phyloP scores from a whole-genome alignment of 306 rosid genomes.

The Quillaja saponaria region DNA sequence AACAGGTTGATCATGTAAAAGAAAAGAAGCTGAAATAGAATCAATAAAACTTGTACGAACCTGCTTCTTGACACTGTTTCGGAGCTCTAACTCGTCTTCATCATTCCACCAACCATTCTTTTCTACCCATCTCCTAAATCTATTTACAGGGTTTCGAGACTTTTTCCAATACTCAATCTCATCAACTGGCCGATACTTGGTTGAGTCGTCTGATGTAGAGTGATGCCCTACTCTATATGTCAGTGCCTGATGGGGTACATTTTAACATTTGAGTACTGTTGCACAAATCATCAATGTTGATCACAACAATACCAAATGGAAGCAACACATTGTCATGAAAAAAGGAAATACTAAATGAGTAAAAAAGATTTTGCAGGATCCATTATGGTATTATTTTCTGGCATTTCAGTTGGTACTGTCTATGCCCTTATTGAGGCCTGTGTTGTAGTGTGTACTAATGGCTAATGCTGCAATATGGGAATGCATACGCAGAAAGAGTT shows the following conservation, averaged over 20 bases:
- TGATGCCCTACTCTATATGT: slow-evolving; percentile 82
- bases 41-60: slow-evolving; percentile 26
- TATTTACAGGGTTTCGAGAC: slow-evolving; percentile 55
- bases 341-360: neutral
- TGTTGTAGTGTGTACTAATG: too few species aligned
- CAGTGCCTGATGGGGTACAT: slow-evolving; percentile 45
- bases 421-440: too few species aligned
- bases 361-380: too few species aligned
- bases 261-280: neutral
- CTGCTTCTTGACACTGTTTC: slow-evolving; percentile 57
- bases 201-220: slow-evolving; percentile 79
- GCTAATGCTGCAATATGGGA: too few species aligned
- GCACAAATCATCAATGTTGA: too few species aligned
- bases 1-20: slow-evolving; percentile 2
- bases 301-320: neutral
- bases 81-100: slow-evolving; percentile 48
- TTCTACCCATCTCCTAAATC: slow-evolving; percentile 61
- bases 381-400: too few species aligned
- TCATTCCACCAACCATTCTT: slow-evolving; percentile 63
- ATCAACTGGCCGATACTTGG: slow-evolving; percentile 56
- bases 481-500: too few species aligned
- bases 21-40: neutral
- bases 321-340: neutral
- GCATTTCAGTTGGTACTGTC: too few species aligned
- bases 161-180: slow-evolving; percentile 71